phyloP scores from a whole-genome alignment of 176 grass and related monocot species.

The Carex littledalei region DNA sequence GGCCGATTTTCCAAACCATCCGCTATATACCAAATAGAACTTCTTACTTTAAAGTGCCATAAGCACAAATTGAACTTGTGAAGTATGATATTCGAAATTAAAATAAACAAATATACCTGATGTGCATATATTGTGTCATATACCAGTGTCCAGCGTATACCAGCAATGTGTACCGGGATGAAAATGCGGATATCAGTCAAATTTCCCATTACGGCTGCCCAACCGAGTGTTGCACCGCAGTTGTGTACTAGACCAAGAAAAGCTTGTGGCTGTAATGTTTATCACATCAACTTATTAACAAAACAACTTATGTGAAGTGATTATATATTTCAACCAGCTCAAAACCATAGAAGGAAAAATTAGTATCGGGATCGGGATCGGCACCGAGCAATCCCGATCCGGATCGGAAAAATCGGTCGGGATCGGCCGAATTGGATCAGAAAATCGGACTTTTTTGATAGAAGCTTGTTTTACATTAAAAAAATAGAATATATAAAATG shows the following conservation, averaged over 20 bases:
- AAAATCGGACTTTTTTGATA: too few relatives aligned
- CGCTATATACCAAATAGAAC: not conserved
- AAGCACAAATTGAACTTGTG: not conserved
- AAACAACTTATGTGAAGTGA: not conserved
- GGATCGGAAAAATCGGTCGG: too few relatives aligned
- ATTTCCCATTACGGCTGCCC: slow-evolving; percentile 37
- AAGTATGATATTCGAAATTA: not conserved
- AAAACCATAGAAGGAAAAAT: not conserved
- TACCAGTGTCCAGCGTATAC: slow-evolving; percentile 47
- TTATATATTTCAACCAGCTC: not conserved
- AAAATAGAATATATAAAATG: too few relatives aligned
- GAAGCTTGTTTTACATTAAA: too few relatives aligned
- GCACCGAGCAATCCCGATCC: too few relatives aligned
- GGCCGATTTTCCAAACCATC: too few relatives aligned
- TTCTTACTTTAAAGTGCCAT: not conserved
- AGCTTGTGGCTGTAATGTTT: slow-evolving; percentile 38
- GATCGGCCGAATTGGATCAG: too few relatives aligned
- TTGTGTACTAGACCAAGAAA: slow-evolving; percentile 42
- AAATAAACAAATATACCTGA: slow-evolving; percentile 27
- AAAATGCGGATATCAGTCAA: slow-evolving; percentile 32
- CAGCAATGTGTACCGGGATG: slow-evolving; percentile 33
- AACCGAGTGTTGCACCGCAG: slow-evolving; percentile 38
- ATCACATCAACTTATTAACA: not conserved
- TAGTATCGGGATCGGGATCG: too few relatives aligned
- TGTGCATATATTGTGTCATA: slow-evolving; percentile 63